Base-by-base conservation (phyloP, 2,329 filamentous ascomycete species). In the Aphanoascus verrucosus region DNA sequence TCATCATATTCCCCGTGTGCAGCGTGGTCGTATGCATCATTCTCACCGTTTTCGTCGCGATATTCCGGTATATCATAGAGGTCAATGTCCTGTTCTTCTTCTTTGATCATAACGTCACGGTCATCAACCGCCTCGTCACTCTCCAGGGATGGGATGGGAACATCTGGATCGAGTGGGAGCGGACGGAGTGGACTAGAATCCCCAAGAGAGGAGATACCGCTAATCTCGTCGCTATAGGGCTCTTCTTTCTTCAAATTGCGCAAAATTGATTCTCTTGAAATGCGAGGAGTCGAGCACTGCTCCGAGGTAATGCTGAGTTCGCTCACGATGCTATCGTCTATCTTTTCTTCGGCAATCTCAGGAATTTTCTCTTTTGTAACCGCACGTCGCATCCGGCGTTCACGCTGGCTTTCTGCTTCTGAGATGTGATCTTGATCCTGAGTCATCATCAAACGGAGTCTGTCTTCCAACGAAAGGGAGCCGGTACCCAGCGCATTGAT, bases 231-330 rank as follows among this genome's bases (percentile, higher is more conserved):
- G 54, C 73, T 66, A 67, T 87, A 70, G 85, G 86, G 61, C 35
- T 66, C 44, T 14, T 54, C 44, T 4, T 31, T 69, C 65, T 93
- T 88, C 53, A 96, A 84, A 57, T 91, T 88, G 51, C 87, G 84
- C 62, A 97, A 75, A 61, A 97, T 97, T 0, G 90, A 95, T 66
- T 97, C 93, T 37, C 91, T 82, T 7, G 91, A 96, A 64, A 97
- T 94, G 52, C 85, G 85, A 9, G 86, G 78, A 78, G 75, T 54
- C 83, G 68, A 9, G 77, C 71, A 51, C 4, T 40, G 78, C 77
- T 60, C 81, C 42, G 82, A 64, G 1, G 77, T 76, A 52, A 83
- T 79, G 17, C 83, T 80, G 41, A 76, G 78, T 59, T 82, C 80
- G 11, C 56, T 63, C 54, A 51, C 58, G 31, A 49, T 55, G 45